phyloP scores from a whole-genome alignment of 2,329 filamentous ascomycete species.

The Talaromyces sp. region DNA sequence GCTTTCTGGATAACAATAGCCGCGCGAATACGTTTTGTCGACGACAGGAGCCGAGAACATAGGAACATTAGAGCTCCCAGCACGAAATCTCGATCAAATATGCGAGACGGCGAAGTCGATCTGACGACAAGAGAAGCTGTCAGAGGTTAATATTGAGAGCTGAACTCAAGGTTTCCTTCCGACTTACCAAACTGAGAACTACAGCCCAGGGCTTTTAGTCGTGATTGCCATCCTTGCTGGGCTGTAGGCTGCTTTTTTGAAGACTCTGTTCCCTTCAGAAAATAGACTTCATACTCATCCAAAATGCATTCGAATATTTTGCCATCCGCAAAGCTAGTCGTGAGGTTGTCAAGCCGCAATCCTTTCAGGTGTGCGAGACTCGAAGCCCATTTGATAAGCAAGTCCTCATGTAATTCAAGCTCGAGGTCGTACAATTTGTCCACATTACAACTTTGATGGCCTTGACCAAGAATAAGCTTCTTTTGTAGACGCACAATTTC shows the following conservation, averaged over 20 bases:
- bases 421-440: constrained; percentile 26
- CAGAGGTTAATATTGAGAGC: constrained; percentile 11
- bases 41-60: constrained; percentile 55
- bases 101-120: constrained; percentile 30
- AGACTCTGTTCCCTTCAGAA: constrained; percentile 23
- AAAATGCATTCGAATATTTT: constrained; percentile 55
- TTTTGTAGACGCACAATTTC: constrained; percentile 49
- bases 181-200: constrained; percentile 43
- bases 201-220: constrained; percentile 41
- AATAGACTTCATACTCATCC: constrained; percentile 53
- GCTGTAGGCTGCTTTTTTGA: not conserved
- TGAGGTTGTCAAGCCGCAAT: constrained; percentile 52
- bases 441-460: constrained; percentile 23
- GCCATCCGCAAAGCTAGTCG: constrained; percentile 57
- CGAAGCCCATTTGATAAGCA: constrained; percentile 58
- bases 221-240: constrained; percentile 27
- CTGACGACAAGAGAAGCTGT: constrained; percentile 46
- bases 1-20: constrained; percentile 52
- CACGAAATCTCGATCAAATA: constrained; percentile 55
- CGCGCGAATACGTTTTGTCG: constrained; percentile 49
- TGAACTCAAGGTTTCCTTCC: not conserved
- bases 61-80: constrained; percentile 58
- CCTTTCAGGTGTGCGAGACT: constrained; percentile 49
- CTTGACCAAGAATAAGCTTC: constrained; percentile 24
- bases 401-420: constrained; percentile 32